A percentile compares a stretch with the other conserved stretches of the same genome.
Evolutionary conservation across 768 basidiomycete species (phyloP).

Genomic region (Termitomyces sp.): DNA sequence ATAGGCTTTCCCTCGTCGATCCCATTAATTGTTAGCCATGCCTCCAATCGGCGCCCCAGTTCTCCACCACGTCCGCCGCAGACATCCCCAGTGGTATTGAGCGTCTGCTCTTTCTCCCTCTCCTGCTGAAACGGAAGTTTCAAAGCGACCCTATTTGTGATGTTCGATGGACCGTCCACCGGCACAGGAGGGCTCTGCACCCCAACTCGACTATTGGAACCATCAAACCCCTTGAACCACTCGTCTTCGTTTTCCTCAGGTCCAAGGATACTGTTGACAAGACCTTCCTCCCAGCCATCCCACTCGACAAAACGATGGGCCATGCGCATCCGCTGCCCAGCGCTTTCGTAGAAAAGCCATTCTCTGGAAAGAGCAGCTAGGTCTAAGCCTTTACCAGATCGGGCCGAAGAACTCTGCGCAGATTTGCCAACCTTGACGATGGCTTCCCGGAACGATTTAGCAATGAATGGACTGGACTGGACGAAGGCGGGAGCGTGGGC

Average conservation of each 20-base stretch:
- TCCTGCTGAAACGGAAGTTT: slow-evolving; percentile 54
- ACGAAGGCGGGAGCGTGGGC: slow-evolving; percentile 80
- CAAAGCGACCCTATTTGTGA: slow-evolving; percentile 32
- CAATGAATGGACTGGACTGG: slow-evolving; percentile 71
- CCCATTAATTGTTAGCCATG: slow-evolving; percentile 55
- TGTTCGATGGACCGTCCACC: slow-evolving; percentile 2
- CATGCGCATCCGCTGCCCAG: slow-evolving; percentile 62
- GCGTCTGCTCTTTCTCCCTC: slow-evolving; percentile 63
- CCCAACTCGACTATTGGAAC: slow-evolving; percentile 6
- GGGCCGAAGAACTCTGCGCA: slow-evolving; percentile 16
- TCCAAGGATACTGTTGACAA: slow-evolving; percentile 71
- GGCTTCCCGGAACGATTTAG: slow-evolving; percentile 63
- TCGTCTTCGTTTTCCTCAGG: slow-evolving; percentile 66
- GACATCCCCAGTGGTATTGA: slow-evolving; percentile 68
- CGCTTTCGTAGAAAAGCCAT: slow-evolving; percentile 71
- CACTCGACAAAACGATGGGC: slow-evolving; percentile 82
- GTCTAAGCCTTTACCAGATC: slow-evolving; percentile 20
- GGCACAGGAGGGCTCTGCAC: slow-evolving; percentile 19
- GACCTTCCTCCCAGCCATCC: slow-evolving; percentile 90
- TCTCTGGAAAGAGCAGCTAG: slow-evolving; percentile 49
- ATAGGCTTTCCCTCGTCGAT: slow-evolving; percentile 18
- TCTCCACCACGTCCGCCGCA: slow-evolving; percentile 80
- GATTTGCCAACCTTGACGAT: slow-evolving; percentile 40
- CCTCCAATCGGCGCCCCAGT: slow-evolving; percentile 69
- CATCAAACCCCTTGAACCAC: slow-evolving; percentile 51